Percentiles rank a stretch among this genome's conserved stretches.
These are phyloP conservation scores for Wallacemonas sp. DNA, from an alignment of 208 protist species.

Conservation along the genomic window DNA sequence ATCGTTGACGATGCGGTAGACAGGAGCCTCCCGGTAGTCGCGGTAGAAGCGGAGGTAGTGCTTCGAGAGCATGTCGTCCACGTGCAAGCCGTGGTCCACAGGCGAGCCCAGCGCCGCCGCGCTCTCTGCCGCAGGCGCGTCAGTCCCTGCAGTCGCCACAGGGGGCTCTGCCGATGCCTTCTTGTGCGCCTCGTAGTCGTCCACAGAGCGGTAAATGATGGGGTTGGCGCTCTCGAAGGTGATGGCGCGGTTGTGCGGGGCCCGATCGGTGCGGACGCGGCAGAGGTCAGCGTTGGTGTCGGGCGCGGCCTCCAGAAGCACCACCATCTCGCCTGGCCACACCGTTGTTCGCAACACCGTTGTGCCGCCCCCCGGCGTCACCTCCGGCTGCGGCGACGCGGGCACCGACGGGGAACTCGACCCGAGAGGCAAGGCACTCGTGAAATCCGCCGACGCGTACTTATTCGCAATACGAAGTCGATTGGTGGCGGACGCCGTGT, in stretches of 20 bases:
- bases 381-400: neutral
- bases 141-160: no score
- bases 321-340: neutral
- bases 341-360: constrained; percentile 1
- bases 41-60: constrained; percentile 18
- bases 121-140: no score
- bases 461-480: neutral
- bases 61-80: constrained; percentile 14
- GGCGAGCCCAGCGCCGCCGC: neutral
- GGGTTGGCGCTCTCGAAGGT: constrained; percentile 8
- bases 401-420: neutral
- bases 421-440: neutral
- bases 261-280: constrained; percentile 3
- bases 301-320: neutral
- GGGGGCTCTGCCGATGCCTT: no score
- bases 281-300: neutral
- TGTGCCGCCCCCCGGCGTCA: neutral
- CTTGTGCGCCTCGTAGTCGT: neutral
- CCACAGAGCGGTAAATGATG: constrained; percentile 1
- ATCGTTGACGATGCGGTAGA: constrained; percentile 21
- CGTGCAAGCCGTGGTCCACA: neutral
- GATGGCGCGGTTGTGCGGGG: constrained; percentile 4
- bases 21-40: neutral
- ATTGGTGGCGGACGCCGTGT: neutral
- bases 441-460: neutral